Conservation (phyloP, 352 stramenopile species). For the Globisporangium recalcitrans region DNA sequence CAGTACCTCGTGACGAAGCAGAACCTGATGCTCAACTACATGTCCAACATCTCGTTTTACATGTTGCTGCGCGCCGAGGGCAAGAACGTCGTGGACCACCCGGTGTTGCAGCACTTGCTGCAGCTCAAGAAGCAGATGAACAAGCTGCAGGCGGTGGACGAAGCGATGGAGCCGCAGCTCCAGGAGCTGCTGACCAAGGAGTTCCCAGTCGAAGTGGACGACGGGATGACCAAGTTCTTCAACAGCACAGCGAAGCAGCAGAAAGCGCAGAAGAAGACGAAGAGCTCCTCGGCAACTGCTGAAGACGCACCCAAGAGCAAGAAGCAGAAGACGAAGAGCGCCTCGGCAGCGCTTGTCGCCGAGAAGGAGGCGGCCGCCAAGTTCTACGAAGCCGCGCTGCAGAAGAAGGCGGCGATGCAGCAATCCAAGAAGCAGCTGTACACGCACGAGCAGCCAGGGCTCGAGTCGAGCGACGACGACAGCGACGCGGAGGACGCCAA, state of each 20-base stretch:
- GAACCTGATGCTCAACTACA: slow-evolving; percentile 83
- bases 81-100: slow-evolving; percentile 75
- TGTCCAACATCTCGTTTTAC: slow-evolving; percentile 85
- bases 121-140: slow-evolving; percentile 72
- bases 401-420: slow-evolving; percentile 44
- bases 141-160: slow-evolving; percentile 51
- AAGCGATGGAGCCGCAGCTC: slow-evolving; percentile 51
- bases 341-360: slow-evolving; percentile 21
- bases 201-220: slow-evolving; percentile 43
- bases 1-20: slow-evolving; percentile 77
- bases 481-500: slow-evolving; percentile 82
- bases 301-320: slow-evolving; percentile 19
- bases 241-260: slow-evolving; percentile 18
- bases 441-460: slow-evolving; percentile 52
- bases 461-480: slow-evolving; percentile 53
- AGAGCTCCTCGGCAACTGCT: slow-evolving; percentile 8
- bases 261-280: slow-evolving; percentile 23
- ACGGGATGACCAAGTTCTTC: slow-evolving; percentile 75
- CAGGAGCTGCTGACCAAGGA: slow-evolving; percentile 64
- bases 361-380: slow-evolving; percentile 52
- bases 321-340: slow-evolving; percentile 46
- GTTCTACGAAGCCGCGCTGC: slow-evolving; percentile 72
- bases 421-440: slow-evolving; percentile 78
- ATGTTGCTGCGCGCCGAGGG: slow-evolving; percentile 71
- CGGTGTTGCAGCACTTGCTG: slow-evolving; percentile 72